Base-by-base conservation (phyloP, 257 asterid genomes). In the Solanum neorickii region DNA sequence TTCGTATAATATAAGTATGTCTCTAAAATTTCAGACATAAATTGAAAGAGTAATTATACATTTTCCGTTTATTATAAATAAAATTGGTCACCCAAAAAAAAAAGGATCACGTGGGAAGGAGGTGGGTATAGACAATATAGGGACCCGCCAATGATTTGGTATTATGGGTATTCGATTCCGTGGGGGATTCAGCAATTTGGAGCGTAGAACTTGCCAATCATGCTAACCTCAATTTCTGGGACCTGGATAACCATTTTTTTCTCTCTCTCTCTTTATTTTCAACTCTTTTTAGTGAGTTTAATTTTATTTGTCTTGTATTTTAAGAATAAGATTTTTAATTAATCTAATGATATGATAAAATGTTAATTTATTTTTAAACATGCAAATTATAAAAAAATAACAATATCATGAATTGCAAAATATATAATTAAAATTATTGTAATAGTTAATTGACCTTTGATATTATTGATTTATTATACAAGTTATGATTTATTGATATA, bases 111-210 rank as follows among this genome's bases (percentile, higher is more conserved):
- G 68, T 46, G 62, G 14, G 18, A 41, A 74, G 39, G 77, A 46
- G n/a, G 73, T 37, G 52, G 21, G 27, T 35, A 12, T 60, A 88
- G 87, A 87, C 89, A 75, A 41, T 10, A 44, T 16, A 25, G 12
- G 89, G 90, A 75, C 91, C 94, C 88, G 87, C 91, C 73, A 91
- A 92, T 91, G 91, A 91, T 91, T 87, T 92, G 86, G 89, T 82
- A 88, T 86, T 29, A 92, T 87, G 87, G 89, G 87, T 88, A 88
- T 86, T 88, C 6, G 94, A 91, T 92, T 89, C 90, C 88, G 92
- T 89, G 91, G 92, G 89, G 90, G 69, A 62, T 85, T 75, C 89
- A 90, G 68, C 87, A 88, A 82, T 88, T 76, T 87, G 78, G 86
- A 88, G 86, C 93, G 90, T 88, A 88, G 89, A 92, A 92, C 87